Evolutionary conservation across 768 basidiomycete genomes (phyloP), one percentile per base, ranked within the genome.

Genomic region (Nidula microcarpa): DNA sequence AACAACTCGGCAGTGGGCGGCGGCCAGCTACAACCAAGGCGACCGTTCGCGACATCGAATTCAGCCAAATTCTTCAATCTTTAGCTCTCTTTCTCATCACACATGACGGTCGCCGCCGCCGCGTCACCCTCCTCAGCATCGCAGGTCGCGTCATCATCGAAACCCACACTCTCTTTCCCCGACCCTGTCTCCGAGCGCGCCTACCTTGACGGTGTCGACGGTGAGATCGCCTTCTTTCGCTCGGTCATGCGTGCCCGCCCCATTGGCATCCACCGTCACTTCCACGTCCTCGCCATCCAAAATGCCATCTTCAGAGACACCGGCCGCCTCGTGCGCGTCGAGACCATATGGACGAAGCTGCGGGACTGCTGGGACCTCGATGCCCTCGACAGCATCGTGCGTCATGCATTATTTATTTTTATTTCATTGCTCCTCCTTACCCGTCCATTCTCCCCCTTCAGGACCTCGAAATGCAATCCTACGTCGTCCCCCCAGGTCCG

Each of bases 201-300:
- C 18, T 85, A 87, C 62, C 81, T 94, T 39, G 78, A 86, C 63
- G 84, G 81, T 6, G 80, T 91, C 50, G 83, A 86, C 59, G 92
- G 92, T 39, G 92, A 94, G 67, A 89, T 92, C 46, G 78, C 88
- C 7, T 88, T 94, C 69, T 93, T 94, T 65, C 82, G 87, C 48
- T 87, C 89, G 6, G 74, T 92, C 50, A 89, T 89, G 80, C 84
- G 84, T 44, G 81, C 89, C 14, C 78, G 92, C 51, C 92, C 92
- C 0, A 82, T 94, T 51, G 92, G 92, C 43, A 83, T 87, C 33
- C 87, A 94, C 68, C 84, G 84, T 32, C 82, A 91, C 70, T 92
- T 93, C 69, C 88, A 93, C 63, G 74, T 89, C 65, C 74, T 94
- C 52, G 79, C 82, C 54, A 86, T 94, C 47, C 84, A 85, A 53